Percentiles rank a stretch among this genome's conserved stretches.
Conservation (phyloP, 2,329 filamentous ascomycete genomes). For the Chaetothyriales sp. region DNA sequence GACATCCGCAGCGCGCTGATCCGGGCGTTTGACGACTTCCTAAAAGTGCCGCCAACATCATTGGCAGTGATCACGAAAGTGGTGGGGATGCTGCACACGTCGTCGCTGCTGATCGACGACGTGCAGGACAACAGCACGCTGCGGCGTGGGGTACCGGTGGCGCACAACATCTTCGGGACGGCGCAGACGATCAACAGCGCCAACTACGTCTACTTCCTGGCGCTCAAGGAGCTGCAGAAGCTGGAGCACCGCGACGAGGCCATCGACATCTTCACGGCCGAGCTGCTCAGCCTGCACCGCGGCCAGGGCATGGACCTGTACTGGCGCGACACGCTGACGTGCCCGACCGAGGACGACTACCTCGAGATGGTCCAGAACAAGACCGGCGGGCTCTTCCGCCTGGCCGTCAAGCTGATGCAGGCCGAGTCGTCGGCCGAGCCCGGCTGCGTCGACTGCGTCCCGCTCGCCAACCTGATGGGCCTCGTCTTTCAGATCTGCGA, state of each 20-base stretch:
- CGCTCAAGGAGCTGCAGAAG: constrained; percentile 28
- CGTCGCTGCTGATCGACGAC: constrained; percentile 35
- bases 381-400: constrained; percentile 33
- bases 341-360: constrained; percentile 34
- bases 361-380: constrained; percentile 36
- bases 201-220: constrained; percentile 35
- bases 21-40: constrained; percentile 30
- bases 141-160: constrained; percentile 33
- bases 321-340: constrained; percentile 32
- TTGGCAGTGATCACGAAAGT: constrained; percentile 29
- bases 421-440: constrained; percentile 21
- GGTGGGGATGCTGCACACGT: constrained; percentile 32
- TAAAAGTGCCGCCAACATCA: constrained; percentile 28
- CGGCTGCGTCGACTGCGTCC: constrained; percentile 25
- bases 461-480: constrained; percentile 51
- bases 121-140: constrained; percentile 35
- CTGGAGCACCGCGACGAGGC: constrained; percentile 25
- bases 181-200: constrained; percentile 39
- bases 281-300: constrained; percentile 32
- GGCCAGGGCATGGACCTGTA: constrained; percentile 36
- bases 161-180: constrained; percentile 35
- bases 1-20: constrained; percentile 31
- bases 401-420: constrained; percentile 33
- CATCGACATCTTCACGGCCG: constrained; percentile 31
- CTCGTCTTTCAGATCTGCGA: constrained; percentile 35